phyloP scores from a whole-genome alignment of 345 rosid genomes.

The Euphorbia pulcherrima region DNA sequence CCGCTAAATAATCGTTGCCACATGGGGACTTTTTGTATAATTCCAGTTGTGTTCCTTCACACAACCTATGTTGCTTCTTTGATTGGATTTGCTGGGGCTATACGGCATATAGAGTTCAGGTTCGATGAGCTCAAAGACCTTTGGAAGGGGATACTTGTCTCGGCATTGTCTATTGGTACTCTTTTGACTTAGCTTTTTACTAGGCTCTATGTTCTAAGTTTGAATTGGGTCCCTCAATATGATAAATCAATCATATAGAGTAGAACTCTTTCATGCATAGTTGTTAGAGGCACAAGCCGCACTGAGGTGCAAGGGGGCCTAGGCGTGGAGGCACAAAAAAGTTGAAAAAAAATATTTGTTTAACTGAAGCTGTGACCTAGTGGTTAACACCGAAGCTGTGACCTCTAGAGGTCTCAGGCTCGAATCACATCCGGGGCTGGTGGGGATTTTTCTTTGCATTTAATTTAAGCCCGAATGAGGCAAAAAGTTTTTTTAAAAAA shows the following conservation, averaged over 20 bases:
- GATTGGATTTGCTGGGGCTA: slow-evolving; percentile 52
- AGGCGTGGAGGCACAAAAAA: no score
- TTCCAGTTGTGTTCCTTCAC: slow-evolving; percentile 59
- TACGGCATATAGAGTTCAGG: slow-evolving; percentile 77
- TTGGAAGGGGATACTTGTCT: slow-evolving; percentile 73
- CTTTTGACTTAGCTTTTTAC: slow-evolving; percentile 10
- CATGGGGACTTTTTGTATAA: slow-evolving; percentile 48
- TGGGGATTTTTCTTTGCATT: no score
- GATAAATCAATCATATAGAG: neutral
- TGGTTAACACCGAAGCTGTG: no score
- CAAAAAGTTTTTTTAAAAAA: no score
- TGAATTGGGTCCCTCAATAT: neutral
- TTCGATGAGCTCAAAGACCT: slow-evolving; percentile 86
- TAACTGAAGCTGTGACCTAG: no score
- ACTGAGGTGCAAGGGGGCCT: no score
- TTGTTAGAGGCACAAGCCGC: no score
- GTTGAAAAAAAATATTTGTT: no score
- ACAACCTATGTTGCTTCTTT: slow-evolving; percentile 48
- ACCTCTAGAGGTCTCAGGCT: no score
- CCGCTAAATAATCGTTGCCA: slow-evolving; percentile 64
- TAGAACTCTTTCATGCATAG: neutral
- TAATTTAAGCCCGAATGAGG: no score
- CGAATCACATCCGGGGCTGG: no score
- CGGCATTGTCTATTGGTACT: slow-evolving; percentile 62
- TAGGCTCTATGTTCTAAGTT: neutral